Percentiles rank a stretch among this genome's conserved stretches.
These are phyloP conservation scores for Candida sakaeoensis DNA, from an alignment of 805 yeast species.

Conservation along the genomic window DNA sequence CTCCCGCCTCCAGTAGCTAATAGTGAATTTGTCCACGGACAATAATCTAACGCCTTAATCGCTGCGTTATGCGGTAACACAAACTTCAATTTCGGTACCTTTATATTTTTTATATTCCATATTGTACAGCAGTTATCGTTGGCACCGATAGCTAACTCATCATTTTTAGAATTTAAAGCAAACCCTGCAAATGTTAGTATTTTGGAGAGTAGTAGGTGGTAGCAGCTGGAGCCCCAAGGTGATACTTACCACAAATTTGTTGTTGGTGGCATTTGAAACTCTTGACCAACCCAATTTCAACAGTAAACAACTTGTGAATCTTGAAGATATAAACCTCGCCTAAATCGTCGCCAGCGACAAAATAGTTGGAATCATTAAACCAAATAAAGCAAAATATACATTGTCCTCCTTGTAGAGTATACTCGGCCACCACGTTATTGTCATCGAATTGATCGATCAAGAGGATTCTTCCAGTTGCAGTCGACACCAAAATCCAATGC, in stretches of 20 bases:
- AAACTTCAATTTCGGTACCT: conserved; percentile 43
- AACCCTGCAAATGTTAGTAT: conserved; percentile 43
- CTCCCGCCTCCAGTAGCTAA: conserved; percentile 92
- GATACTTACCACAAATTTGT: conserved; percentile 35
- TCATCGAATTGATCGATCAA: conserved; percentile 36
- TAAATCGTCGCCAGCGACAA: conserved; percentile 61
- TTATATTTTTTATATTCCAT: conserved; percentile 57
- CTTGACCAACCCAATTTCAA: conserved; percentile 8
- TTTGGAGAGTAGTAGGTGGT: not conserved
- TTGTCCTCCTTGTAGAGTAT: conserved; percentile 18
- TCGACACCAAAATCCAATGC: conserved; percentile 51
- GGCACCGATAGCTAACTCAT: conserved; percentile 74
- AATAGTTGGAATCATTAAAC: conserved; percentile 42
- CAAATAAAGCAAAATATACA: conserved; percentile 60
- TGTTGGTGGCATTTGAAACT: conserved; percentile 28
- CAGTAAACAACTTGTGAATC: conserved; percentile 13
- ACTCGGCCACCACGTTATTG: conserved; percentile 11
- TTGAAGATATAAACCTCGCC: conserved; percentile 54
- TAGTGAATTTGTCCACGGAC: conserved; percentile 83
- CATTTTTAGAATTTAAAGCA: conserved; percentile 50
- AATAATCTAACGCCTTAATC: conserved; percentile 82
- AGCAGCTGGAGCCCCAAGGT: too few species aligned
- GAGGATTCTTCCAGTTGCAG: conserved; percentile 52
- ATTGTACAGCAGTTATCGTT: conserved; percentile 78
- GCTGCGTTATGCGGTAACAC: conserved; percentile 74